Evolutionary conservation across 805 yeast genomes (phyloP).

Genomic region (Blastobotrys robertii): DNA sequence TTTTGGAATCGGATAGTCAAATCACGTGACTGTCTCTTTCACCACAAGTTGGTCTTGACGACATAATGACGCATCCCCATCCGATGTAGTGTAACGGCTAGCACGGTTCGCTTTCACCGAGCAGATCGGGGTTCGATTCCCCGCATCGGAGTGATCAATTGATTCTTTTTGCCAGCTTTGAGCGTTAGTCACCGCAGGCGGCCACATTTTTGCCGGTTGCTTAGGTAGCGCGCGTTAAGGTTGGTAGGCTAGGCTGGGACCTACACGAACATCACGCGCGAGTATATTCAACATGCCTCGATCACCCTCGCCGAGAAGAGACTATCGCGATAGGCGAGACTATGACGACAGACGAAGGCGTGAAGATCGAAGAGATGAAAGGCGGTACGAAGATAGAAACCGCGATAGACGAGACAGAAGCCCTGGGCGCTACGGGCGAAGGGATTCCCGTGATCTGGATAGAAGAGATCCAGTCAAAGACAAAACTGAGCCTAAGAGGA

Average conservation of each 20-base stretch:
- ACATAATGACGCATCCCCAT: slow-evolving; percentile 13
- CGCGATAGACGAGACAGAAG: neutral
- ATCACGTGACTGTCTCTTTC: too few species aligned
- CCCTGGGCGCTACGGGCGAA: neutral
- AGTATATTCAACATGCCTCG: too few species aligned
- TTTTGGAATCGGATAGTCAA: too few species aligned
- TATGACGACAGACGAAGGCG: slow-evolving; percentile 1
- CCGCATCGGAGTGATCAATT: slow-evolving; percentile 18
- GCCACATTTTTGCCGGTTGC: too few species aligned
- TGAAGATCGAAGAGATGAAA: neutral
- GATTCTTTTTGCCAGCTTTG: too few species aligned
- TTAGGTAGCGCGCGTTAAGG: too few species aligned
- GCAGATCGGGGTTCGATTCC: slow-evolving; percentile 34
- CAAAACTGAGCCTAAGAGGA: neutral
- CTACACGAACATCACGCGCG: too few species aligned
- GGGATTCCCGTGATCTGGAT: neutral
- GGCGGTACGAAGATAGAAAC: neutral
- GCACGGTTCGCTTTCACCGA: slow-evolving; percentile 76
- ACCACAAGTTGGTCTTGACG: neutral
- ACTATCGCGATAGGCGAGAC: neutral
- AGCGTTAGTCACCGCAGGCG: too few species aligned
- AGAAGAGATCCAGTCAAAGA: too few species aligned
- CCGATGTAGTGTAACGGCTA: slow-evolving; percentile 76
- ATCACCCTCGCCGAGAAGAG: neutral
- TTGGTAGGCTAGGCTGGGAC: too few species aligned